Evolutionary conservation across 371 early-diverging fungal genomes (phyloP).

Genomic region (Rhizopus delemar): DNA sequence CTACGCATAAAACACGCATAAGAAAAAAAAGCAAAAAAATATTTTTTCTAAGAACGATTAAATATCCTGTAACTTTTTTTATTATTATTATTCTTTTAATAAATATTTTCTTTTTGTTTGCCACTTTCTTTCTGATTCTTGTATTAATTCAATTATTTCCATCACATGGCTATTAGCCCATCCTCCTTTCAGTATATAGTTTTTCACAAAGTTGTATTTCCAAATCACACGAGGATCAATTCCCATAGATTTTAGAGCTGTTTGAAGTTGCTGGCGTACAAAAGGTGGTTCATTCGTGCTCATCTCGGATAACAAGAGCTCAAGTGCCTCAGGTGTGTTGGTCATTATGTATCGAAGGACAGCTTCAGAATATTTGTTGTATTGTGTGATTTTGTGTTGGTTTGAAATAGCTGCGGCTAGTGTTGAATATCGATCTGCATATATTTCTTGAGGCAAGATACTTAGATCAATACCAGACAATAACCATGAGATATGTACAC

Average conservation of each 20-base stretch:
- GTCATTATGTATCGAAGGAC: conserved; percentile 5
- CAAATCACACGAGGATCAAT: conserved; percentile 13
- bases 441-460: conserved; percentile 26
- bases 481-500: conserved; percentile 31
- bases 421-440: conserved; percentile 17
- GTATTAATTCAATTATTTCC: conserved; percentile 1
- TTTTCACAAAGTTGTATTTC: conserved; percentile 12
- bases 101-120: neutral
- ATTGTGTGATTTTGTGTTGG: neutral
- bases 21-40: too few species aligned
- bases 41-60: too few species aligned
- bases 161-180: neutral
- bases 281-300: neutral
- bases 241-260: neutral
- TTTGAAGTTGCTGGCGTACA: neutral
- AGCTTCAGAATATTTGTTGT: conserved; percentile 10
- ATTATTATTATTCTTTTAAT: neutral
- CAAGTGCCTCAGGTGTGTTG: neutral
- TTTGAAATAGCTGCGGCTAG: neutral
- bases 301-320: neutral
- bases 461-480: conserved; percentile 29
- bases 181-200: conserved; percentile 1
- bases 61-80: too few species aligned
- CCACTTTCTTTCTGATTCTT: conserved; percentile 12
- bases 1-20: conserved; percentile 83